Conservation (phyloP, 768 basidiomycete species). For the Tubosaeta sp. region DNA sequence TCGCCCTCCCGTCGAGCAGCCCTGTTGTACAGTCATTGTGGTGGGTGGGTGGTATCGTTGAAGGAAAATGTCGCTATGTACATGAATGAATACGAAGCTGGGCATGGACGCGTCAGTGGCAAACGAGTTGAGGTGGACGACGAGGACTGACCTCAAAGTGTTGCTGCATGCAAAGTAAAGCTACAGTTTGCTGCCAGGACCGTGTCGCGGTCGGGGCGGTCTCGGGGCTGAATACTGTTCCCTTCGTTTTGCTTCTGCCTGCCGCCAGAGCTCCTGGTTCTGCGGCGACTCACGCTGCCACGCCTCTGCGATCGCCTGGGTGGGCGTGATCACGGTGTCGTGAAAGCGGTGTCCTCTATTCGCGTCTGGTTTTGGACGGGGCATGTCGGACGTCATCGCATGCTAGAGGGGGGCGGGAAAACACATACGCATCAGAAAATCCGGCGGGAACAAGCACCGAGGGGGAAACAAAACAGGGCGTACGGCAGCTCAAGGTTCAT, state of each 20-base stretch:
- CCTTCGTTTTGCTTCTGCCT: slow-evolving; percentile 45
- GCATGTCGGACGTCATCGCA: slow-evolving; percentile 35
- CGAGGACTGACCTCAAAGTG: slow-evolving; percentile 14
- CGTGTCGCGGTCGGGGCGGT: slow-evolving; percentile 32
- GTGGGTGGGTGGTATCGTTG: slow-evolving; percentile 19
- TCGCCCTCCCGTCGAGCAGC: slow-evolving; percentile 4
- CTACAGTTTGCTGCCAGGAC: slow-evolving; percentile 54
- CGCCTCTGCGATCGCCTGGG: slow-evolving; percentile 62
- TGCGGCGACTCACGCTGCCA: slow-evolving; percentile 63
- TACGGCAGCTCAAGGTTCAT: slow-evolving; percentile 36
- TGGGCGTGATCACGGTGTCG: slow-evolving; percentile 40
- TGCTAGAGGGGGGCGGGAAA: slow-evolving; percentile 25
- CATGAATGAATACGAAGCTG: slow-evolving; percentile 31
- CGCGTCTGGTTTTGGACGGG: slow-evolving; percentile 32
- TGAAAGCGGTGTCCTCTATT: slow-evolving; percentile 26
- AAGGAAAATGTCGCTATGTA: slow-evolving; percentile 25
- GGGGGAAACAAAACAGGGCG: slow-evolving; percentile 31
- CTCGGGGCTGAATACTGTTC: slow-evolving; percentile 41
- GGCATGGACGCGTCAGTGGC: slow-evolving; percentile 2
- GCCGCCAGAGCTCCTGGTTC: slow-evolving; percentile 57
- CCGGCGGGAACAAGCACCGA: slow-evolving; percentile 21
- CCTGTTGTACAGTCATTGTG: slow-evolving; percentile 24
- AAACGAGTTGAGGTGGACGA: background rate
- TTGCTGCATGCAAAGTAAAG: slow-evolving; percentile 10
- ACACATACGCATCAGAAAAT: slow-evolving; percentile 30